Percentiles rank a stretch among this genome's conserved stretches.
Conservation (phyloP, 306 rosid genomes). For the Ormosia semicastrata region DNA sequence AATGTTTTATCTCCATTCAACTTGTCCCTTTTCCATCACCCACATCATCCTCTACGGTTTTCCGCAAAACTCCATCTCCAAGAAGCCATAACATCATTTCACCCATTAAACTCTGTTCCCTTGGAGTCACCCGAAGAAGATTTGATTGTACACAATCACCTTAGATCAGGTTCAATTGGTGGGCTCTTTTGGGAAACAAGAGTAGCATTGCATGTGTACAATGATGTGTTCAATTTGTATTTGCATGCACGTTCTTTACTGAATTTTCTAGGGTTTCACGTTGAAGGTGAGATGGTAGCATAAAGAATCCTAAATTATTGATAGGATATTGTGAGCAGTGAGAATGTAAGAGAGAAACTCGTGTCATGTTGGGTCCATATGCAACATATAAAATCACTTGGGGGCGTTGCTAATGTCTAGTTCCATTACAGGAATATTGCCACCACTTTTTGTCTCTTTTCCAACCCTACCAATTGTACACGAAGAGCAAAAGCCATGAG, state of each 20-base stretch:
- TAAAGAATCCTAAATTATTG: slow-evolving; percentile 63
- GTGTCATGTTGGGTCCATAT: slow-evolving; percentile 29
- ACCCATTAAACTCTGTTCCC: slow-evolving; percentile 35
- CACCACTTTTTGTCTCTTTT: slow-evolving; percentile 4
- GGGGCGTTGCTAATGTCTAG: slow-evolving; percentile 33
- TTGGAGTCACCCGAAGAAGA: slow-evolving; percentile 18
- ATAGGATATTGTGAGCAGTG: slow-evolving; percentile 27
- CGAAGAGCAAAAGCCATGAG: slow-evolving; percentile 7
- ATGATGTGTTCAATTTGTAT: slow-evolving; percentile 12
- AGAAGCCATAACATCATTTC: slow-evolving; percentile 46
- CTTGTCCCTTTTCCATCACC: slow-evolving; percentile 42
- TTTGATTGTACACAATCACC: slow-evolving; percentile 14
- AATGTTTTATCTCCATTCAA: slow-evolving; percentile 33
- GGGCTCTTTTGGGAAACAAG: slow-evolving; percentile 32
- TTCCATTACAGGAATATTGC: slow-evolving; percentile 27
- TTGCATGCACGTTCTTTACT: slow-evolving; percentile 26
- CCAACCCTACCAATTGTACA: neutral
- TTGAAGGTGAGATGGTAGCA: neutral
- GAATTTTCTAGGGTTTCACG: slow-evolving; percentile 17
- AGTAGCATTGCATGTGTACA: slow-evolving; percentile 17
- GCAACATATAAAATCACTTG: slow-evolving; percentile 2
- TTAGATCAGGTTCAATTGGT: slow-evolving; percentile 13
- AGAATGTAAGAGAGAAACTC: slow-evolving; percentile 4
- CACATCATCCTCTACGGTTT: slow-evolving; percentile 29
- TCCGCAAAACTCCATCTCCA: slow-evolving; percentile 65